Base-by-base conservation (phyloP, 345 rosid species). In the Linum trigynum region DNA sequence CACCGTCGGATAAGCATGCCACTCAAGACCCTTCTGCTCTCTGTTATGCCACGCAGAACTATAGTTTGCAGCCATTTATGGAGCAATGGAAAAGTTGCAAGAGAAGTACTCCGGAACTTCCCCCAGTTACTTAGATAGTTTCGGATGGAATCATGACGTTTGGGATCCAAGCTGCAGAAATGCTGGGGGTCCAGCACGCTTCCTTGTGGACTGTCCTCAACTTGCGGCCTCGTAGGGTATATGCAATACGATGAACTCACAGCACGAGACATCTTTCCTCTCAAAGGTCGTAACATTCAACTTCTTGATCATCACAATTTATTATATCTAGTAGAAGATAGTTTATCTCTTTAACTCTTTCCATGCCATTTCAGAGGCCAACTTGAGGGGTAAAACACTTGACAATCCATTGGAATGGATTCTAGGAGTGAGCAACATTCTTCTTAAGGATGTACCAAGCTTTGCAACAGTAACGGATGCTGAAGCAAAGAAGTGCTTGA, bases 341-440 rank as follows among this genome's bases (percentile, higher is more conserved):
- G 32, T 23, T 23, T 23, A 23, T 23, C 32, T 23, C 32, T 23
- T 23, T 23, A 23, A 23, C 32, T 23, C 32, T 23, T 23, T 23
- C 32, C 32, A 23, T 23, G n/a, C n/a, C n/a, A n/a, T n/a, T n/a
- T n/a, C n/a, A n/a, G n/a, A n/a, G n/a, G n/a, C n/a, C 63, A 63
- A 36, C 53, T 48, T 72, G 1, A 61, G 36, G 0, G 65, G 78
- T 55, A 81, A 79, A 4, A 72, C 72, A 3, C 71, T 77, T 5
- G 74, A 81, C 5, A 59, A 23, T 39, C 55, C 67, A 0, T 35
- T 81, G 4, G 82, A 81, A 36, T 75, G 84, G 83, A 71, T 84
- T 61, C 81, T 77, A 0, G 80, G 79, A 36, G 59, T 71, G 82
- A 69, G 17, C 6, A 64, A 70, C 69, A 72, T 71, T 0, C 48